Evolutionary conservation across 805 yeast genomes (phyloP).

Genomic region (Kuraishia floccosa): DNA sequence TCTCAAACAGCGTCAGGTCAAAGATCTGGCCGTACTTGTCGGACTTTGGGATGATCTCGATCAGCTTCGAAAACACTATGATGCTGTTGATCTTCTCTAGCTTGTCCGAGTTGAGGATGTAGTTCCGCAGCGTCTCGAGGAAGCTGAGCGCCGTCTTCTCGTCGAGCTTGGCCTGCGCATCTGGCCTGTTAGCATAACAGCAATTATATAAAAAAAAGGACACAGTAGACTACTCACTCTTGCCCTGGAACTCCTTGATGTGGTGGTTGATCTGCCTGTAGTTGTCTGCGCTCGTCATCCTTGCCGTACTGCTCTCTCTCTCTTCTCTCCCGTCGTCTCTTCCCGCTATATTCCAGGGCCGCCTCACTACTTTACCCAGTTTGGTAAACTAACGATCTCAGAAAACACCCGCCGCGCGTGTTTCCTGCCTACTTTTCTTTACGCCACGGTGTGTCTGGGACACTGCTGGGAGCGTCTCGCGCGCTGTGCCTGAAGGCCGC

Average conservation of each 20-base stretch:
- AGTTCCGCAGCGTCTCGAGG: constrained; percentile 18
- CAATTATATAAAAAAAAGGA: too few relatives aligned
- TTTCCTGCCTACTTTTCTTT: too few relatives aligned
- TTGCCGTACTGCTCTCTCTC: neutral
- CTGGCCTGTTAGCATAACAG: too few relatives aligned
- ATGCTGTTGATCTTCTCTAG: constrained; percentile 41
- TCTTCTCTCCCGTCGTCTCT: too few relatives aligned
- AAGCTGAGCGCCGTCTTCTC: constrained; percentile 10
- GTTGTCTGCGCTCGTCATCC: neutral
- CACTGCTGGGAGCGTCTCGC: too few relatives aligned
- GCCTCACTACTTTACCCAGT: too few relatives aligned
- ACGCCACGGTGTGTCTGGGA: too few relatives aligned
- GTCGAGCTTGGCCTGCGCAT: constrained; percentile 7
- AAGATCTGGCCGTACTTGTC: constrained; percentile 20
- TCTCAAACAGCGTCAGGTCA: constrained; percentile 12
- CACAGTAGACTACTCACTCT: constrained; percentile 3
- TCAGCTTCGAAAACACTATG: constrained; percentile 38
- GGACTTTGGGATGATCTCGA: constrained; percentile 32
- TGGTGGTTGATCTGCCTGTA: constrained; percentile 10
- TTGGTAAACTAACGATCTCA: too few relatives aligned
- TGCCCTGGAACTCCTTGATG: constrained; percentile 12
- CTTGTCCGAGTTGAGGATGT: constrained; percentile 33
- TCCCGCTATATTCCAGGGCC: too few relatives aligned
- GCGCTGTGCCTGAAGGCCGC: too few relatives aligned
- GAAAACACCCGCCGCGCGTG: too few relatives aligned